phyloP scores from a whole-genome alignment of 208 protist genomes.

The Leishmania aethiopica region DNA sequence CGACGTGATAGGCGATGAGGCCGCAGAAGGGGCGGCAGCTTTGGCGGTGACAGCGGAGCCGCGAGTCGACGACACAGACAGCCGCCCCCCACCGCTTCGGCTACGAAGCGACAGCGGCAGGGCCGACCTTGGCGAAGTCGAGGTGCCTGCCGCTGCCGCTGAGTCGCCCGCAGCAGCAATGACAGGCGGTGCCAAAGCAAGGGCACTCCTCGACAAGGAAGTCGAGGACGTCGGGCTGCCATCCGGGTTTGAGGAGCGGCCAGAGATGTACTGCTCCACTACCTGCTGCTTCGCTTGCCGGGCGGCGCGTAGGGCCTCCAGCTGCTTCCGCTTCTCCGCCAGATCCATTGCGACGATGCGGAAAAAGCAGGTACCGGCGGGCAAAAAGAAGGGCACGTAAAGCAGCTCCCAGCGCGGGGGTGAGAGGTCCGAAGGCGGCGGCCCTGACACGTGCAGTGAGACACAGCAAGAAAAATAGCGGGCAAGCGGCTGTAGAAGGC shows the following conservation, averaged over 20 bases:
- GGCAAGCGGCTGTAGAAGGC: background rate
- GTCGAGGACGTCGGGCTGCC: background rate
- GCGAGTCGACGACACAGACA: background rate
- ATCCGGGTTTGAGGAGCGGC: background rate
- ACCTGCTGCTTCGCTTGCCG: slow-evolving; percentile 62
- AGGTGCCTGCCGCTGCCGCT: background rate
- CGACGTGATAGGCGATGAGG: background rate
- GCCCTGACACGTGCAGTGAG: background rate
- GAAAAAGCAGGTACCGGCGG: no score
- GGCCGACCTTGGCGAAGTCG: background rate
- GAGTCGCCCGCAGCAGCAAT: background rate
- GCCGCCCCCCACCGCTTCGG: background rate
- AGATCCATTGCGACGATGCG: slow-evolving; percentile 50
- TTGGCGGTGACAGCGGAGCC: background rate
- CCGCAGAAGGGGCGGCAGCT: background rate
- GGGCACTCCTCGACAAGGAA: background rate
- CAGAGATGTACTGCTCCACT: slow-evolving; percentile 39
- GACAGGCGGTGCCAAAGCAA: background rate
- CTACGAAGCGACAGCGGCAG: background rate
- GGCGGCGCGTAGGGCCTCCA: slow-evolving; percentile 59
- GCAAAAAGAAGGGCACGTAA: no score
- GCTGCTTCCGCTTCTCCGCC: slow-evolving; percentile 61
- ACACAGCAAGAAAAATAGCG: background rate
- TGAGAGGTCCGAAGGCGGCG: no score
- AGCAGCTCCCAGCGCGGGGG: background rate